Conservation (phyloP, 163 green algal genomes). For the Scenedesmus sp. region DNA sequence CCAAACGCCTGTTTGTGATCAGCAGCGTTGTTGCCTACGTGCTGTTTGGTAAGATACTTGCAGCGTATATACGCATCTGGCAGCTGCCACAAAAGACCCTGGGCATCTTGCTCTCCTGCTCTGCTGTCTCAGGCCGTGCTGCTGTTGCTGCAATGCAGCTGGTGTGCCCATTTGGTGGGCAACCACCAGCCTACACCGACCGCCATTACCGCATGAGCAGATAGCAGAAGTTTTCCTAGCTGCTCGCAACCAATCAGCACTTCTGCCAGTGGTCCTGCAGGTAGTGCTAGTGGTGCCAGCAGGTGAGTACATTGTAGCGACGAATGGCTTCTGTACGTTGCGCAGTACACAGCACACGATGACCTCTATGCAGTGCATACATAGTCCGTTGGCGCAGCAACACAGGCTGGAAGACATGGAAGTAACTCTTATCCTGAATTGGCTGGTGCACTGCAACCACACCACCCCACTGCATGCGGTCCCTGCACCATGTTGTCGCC, state of each 20-base stretch:
- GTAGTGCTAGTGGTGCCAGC: conserved; percentile 26
- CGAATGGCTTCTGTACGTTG: not conserved
- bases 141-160: not conserved
- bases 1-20: conserved; percentile 39
- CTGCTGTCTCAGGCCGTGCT: not conserved
- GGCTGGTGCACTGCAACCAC: not conserved
- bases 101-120: not conserved
- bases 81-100: not conserved
- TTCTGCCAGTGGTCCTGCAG: conserved; percentile 29
- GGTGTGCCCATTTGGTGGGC: conserved; percentile 5
- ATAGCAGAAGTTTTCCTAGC: not conserved
- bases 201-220: not conserved
- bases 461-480: not conserved
- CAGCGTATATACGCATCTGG: not conserved
- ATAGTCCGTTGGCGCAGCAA: not conserved
- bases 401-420: not conserved
- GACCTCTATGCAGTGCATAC: not conserved
- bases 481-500: not conserved
- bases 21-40: conserved; percentile 43
- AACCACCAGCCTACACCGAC: not conserved
- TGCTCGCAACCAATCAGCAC: not conserved
- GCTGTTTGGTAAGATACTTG: conserved; percentile 18
- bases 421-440: not conserved
- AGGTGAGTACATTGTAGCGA: not conserved
- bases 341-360: not conserved